Percentiles rank a stretch among this genome's conserved stretches.
Conservation (phyloP, 2,329 filamentous ascomycete species). For the Paracorniculantispora psalliotae region DNA sequence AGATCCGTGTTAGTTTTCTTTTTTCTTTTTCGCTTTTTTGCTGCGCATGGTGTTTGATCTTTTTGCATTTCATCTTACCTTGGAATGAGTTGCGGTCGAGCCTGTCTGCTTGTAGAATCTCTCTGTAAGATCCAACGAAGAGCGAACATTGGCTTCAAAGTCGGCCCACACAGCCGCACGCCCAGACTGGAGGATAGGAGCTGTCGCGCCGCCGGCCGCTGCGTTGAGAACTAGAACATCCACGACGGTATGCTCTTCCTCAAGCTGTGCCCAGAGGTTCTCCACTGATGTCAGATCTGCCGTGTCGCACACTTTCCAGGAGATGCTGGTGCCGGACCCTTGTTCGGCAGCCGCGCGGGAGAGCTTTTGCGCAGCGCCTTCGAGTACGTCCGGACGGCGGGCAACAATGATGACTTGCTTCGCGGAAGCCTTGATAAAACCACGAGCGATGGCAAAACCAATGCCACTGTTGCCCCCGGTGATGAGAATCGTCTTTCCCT, state of each 20-base stretch:
- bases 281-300: slow-evolving; percentile 18
- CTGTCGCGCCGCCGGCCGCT: slow-evolving; percentile 11
- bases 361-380: slow-evolving; percentile 16
- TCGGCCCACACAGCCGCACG: slow-evolving; percentile 13
- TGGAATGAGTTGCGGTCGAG: neutral
- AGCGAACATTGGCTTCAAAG: slow-evolving; percentile 18
- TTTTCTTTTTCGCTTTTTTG: neutral
- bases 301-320: slow-evolving; percentile 22
- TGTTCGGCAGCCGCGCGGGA: slow-evolving; percentile 20
- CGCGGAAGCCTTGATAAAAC: neutral
- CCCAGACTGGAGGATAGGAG: slow-evolving; percentile 16
- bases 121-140: slow-evolving; percentile 16
- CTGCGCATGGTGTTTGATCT: slow-evolving; percentile 8
- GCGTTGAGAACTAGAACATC: slow-evolving; percentile 29
- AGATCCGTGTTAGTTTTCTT: neutral
- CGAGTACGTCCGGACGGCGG: slow-evolving; percentile 18
- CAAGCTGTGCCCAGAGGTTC: slow-evolving; percentile 25
- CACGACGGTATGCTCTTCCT: slow-evolving; percentile 19
- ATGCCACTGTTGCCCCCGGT: slow-evolving; percentile 61
- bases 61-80: neutral
- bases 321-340: slow-evolving; percentile 16
- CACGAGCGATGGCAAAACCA: slow-evolving; percentile 56
- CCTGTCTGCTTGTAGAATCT: slow-evolving; percentile 17
- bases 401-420: slow-evolving; percentile 27
- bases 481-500: slow-evolving; percentile 53